These are phyloP conservation scores for Prunus persica DNA, from an alignment of 306 rosid species.

Conservation along the genomic window Prunus_persica_NCBIv2 NC_034010.1:22229001-22229500, in stretches of 20 bases:
- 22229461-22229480: conserved; percentile 77
- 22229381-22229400: conserved; percentile 42
- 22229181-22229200: conserved; percentile 72
- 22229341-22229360: conserved; percentile 93
- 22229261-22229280: conserved; percentile 46
- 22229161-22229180: conserved; percentile 89
- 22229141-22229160: conserved; percentile 85
- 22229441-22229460: neutral
- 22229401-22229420: conserved; percentile 4
- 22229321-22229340: conserved; percentile 74
- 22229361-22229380: conserved; percentile 86
- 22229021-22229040: neutral
- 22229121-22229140: conserved; percentile 96
- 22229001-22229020: conserved; percentile 78
- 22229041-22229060: neutral
- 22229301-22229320: conserved; percentile 82
- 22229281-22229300: conserved; percentile 52
- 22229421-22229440: neutral
- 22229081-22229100: neutral
- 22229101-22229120: neutral
- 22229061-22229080: neutral
- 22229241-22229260: conserved; percentile 60
- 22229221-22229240: conserved; percentile 38
- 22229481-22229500: conserved; percentile 74
- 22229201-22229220: conserved; percentile 52